Conservation (phyloP, 1,284 basidiomycete species). For the Grifola frondosa region DNA sequence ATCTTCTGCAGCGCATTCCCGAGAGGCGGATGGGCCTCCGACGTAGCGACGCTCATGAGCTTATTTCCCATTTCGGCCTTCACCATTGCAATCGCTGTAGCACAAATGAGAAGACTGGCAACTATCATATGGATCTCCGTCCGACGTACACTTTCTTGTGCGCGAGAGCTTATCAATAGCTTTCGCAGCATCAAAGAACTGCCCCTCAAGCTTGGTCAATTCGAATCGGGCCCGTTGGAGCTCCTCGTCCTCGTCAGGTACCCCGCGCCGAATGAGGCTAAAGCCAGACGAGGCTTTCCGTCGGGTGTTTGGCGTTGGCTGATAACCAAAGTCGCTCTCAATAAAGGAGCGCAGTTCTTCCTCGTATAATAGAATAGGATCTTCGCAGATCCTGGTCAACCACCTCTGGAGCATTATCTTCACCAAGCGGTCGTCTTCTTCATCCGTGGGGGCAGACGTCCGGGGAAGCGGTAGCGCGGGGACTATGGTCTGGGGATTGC, state of each 20-base stretch:
- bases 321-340: conserved; percentile 94
- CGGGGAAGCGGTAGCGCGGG: conserved; percentile 89
- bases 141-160: conserved; percentile 67
- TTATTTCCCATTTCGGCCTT: conserved; percentile 89
- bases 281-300: conserved; percentile 70
- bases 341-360: conserved; percentile 92
- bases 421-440: conserved; percentile 93
- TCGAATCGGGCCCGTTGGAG: conserved; percentile 87
- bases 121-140: background rate
- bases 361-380: conserved; percentile 81
- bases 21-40: conserved; percentile 80
- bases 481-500: conserved; percentile 88
- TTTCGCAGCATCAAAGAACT: conserved; percentile 87
- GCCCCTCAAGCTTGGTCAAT: conserved; percentile 84
- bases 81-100: conserved; percentile 67
- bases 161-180: conserved; percentile 82
- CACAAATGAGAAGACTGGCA: conserved; percentile 3
- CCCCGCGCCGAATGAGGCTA: conserved; percentile 64
- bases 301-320: conserved; percentile 74
- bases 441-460: conserved; percentile 91
- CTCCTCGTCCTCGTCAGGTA: conserved; percentile 84
- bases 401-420: conserved; percentile 91
- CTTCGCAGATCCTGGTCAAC: conserved; percentile 87
- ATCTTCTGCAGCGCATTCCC: conserved; percentile 81
- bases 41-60: conserved; percentile 82